A percentile compares a stretch with the other conserved stretches of the same genome.
Evolutionary conservation across 768 basidiomycete species (phyloP).

Genomic region (Tylopilus felleus): DNA sequence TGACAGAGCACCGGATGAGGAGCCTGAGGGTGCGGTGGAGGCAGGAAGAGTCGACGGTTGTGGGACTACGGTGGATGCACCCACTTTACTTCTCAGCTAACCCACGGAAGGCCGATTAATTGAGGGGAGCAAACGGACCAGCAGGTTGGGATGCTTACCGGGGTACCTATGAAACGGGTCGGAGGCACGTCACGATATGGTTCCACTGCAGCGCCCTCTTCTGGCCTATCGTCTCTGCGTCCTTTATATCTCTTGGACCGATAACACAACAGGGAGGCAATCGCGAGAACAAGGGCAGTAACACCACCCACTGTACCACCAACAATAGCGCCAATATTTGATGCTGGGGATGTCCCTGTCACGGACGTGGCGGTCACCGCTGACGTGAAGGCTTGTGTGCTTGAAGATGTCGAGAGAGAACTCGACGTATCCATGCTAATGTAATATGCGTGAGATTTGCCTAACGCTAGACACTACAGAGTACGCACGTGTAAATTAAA

Average conservation of each 20-base stretch:
- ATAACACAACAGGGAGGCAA: slow-evolving; percentile 5
- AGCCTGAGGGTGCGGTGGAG: background rate
- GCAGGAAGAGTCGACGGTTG: background rate
- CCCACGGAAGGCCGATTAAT: background rate
- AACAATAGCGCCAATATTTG: slow-evolving; percentile 1
- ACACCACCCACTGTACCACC: slow-evolving; percentile 7
- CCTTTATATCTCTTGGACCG: background rate
- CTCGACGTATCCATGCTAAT: slow-evolving; percentile 3
- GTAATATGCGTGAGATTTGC: background rate
- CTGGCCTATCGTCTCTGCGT: background rate
- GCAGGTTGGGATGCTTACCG: too few relatives aligned
- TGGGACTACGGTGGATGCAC: background rate
- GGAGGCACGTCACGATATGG: background rate
- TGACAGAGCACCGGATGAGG: background rate
- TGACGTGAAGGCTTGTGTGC: too few relatives aligned
- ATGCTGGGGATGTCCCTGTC: background rate
- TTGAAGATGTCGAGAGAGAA: too few relatives aligned
- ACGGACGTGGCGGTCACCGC: background rate
- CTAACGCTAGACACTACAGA: background rate
- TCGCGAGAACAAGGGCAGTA: background rate
- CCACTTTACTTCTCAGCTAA: background rate
- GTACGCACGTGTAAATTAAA: slow-evolving; percentile 16
- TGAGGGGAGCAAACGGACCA: background rate
- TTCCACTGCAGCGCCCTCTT: background rate
- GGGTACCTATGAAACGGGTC: background rate